Base-by-base conservation (phyloP, 2,329 filamentous ascomycete genomes). In the Atkinsonella texensis region DNA sequence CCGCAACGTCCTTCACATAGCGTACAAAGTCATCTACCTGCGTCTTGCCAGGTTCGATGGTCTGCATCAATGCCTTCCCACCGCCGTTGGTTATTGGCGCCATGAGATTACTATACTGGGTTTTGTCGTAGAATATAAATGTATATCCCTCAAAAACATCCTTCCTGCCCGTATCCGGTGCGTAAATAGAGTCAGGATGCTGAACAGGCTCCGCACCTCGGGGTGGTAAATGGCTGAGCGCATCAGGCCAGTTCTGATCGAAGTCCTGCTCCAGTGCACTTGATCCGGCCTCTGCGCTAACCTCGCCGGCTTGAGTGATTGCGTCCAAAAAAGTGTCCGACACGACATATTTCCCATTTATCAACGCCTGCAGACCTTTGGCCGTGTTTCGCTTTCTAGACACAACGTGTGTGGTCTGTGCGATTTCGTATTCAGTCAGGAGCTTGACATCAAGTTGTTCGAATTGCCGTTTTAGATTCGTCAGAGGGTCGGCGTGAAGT, bases 391-490 rank as follows among this genome's bases (percentile, higher is more conserved):
- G 79, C 68, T 95, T 96, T 65, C 83, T 87, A 8, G 88, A 83
- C 35, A 97, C 82, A 11, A 95, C 85, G 66, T 97, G 90, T 0
- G 91, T 95, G 0, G 91, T 96, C 31, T 77, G 70, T 15, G 72
- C 75, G 28, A 76, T 70, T 23, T 86, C 70, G 65, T 89, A 96
- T 4, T 89, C 83, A 43, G 79, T 74, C 13, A 86, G 72, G 13
- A 89, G 83, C 66, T 96, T 97, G 66, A 97, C 84, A 63, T 95
- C 93, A n/a, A 95, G 75, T 44, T 84, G 79, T 63, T 94, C 89
- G 17, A 97, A 78, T 50, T 76, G 76, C 33, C 77, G 70, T 55
- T 80, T 80, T 28, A 89, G 75, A 17, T 72, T 71, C 2, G 72
- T 69, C 51, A 90, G 73, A 1, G 84, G 80, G 59, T 84, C 80